Evolutionary conservation across 2,329 filamentous ascomycete species (phyloP).

Genomic region (Colletotrichum brevisporum): DNA sequence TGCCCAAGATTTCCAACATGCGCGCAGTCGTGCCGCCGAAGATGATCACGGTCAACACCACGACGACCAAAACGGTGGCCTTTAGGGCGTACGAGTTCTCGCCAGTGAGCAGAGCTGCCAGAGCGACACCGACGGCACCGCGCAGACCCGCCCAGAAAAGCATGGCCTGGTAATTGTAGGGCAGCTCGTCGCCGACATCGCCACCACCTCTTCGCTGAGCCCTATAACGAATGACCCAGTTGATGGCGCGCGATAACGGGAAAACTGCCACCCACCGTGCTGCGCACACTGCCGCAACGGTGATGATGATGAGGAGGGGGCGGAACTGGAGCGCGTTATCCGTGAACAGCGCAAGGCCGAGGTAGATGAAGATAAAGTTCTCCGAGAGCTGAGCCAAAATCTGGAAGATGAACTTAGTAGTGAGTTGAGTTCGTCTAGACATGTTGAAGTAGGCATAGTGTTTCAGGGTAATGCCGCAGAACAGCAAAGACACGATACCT

Average conservation of each 20-base stretch:
- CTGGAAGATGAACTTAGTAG: constrained; percentile 98
- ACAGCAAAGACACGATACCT: constrained; percentile 96
- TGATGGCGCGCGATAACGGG: constrained; percentile 89
- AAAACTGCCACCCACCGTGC: constrained; percentile 96
- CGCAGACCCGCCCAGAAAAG: constrained; percentile 99
- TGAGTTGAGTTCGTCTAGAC: constrained; percentile 96
- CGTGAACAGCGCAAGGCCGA: constrained; percentile 94
- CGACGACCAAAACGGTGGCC: constrained; percentile 96
- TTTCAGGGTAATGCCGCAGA: constrained; percentile 98
- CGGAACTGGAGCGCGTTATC: constrained; percentile 91
- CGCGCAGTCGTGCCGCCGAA: constrained; percentile 97
- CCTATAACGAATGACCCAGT: constrained; percentile 91
- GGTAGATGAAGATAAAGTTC: constrained; percentile 99
- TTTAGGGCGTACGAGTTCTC: constrained; percentile 86
- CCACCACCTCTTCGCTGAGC: constrained; percentile 81
- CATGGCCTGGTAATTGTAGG: constrained; percentile 98
- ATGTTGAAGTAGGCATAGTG: constrained; percentile 99
- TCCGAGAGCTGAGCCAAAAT: constrained; percentile 95
- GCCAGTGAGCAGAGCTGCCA: constrained; percentile 89
- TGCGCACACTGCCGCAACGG: constrained; percentile 90
- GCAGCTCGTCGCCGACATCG: constrained; percentile 88
- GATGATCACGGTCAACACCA: constrained; percentile 98
- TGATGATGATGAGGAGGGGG: constrained; percentile 94
- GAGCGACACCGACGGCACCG: constrained; percentile 93
- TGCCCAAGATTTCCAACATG: constrained; percentile 98